These are phyloP conservation scores for Petunia axillaris DNA, from an alignment of 257 asterid genomes.

Conservation along the genomic window DNA sequence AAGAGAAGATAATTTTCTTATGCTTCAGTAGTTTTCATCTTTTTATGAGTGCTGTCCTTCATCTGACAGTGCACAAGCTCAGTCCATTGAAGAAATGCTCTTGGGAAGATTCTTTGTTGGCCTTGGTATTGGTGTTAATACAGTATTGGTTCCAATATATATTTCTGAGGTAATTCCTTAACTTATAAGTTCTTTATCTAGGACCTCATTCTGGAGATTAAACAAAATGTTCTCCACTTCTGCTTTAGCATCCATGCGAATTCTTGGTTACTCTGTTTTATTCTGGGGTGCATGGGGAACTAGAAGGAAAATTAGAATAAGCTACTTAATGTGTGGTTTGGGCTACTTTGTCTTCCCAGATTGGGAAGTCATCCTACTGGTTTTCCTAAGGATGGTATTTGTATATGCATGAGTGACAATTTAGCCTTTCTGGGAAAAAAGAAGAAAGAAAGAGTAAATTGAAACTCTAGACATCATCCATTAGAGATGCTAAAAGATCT, in stretches of 20 bases:
- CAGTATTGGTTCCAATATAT: constrained; percentile 87
- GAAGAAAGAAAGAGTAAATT: neutral
- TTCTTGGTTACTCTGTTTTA: constrained; percentile 21
- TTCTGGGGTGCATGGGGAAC: constrained; percentile 7
- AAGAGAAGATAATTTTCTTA: neutral
- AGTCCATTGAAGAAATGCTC: constrained; percentile 72
- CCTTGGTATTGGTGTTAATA: constrained; percentile 88
- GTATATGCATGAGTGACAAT: neutral
- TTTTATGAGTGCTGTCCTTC: constrained; percentile 28
- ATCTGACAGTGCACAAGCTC: constrained; percentile 86
- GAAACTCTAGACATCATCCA: neutral
- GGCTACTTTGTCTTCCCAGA: neutral
- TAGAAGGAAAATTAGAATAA: constrained; percentile 4
- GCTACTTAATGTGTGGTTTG: neutral
- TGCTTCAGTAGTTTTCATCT: constrained; percentile 7
- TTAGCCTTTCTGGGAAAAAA: neutral
- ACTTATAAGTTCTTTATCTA: neutral
- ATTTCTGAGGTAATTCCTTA: constrained; percentile 73
- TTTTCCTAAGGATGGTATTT: constrained; percentile 2
- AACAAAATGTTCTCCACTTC: neutral
- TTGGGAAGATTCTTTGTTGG: constrained; percentile 88
- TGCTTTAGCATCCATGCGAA: constrained; percentile 2
- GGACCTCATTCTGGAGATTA: neutral
- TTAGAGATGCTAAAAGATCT: neutral
- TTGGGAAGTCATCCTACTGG: neutral